These are phyloP conservation scores for Fragaria vesca DNA, from an alignment of 306 rosid species.

Conservation along the genomic window DNA sequence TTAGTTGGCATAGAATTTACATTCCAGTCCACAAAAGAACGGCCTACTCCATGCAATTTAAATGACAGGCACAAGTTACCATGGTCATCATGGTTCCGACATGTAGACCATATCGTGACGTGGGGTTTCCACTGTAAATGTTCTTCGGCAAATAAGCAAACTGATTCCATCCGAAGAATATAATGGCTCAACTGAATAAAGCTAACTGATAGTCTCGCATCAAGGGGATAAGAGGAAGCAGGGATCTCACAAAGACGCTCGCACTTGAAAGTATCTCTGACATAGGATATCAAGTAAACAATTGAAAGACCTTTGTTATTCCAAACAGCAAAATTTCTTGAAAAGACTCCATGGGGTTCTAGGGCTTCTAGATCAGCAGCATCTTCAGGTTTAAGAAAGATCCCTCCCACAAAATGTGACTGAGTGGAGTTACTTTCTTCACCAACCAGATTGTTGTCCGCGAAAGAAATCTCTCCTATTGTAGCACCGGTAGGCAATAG, in stretches of 20 bases:
- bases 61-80: constrained; percentile 41
- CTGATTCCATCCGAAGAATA: constrained; percentile 63
- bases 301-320: constrained; percentile 61
- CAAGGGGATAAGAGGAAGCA: constrained; percentile 42
- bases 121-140: constrained; percentile 72
- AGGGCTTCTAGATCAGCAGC: constrained; percentile 25
- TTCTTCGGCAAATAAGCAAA: constrained; percentile 58
- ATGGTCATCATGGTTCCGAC: constrained; percentile 37
- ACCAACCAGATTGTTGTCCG: constrained; percentile 29
- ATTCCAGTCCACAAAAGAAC: constrained; percentile 54
- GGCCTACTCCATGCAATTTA: constrained; percentile 47
- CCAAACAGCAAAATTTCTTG: constrained; percentile 59
- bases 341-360: constrained; percentile 32
- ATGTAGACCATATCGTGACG: constrained; percentile 54
- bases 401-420: constrained; percentile 51
- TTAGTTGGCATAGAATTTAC: constrained; percentile 32
- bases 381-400: constrained; percentile 57
- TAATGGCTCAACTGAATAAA: constrained; percentile 47
- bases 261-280: constrained; percentile 52
- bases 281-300: constrained; percentile 49
- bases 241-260: constrained; percentile 69
- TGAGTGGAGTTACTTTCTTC: constrained; percentile 36
- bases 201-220: constrained; percentile 40
- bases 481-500: constrained; percentile 45
- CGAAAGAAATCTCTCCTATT: constrained; percentile 64